Evolutionary conservation across 177 flowering plant genomes (phyloP).

Genomic region (Vitis hybrid): DNA sequence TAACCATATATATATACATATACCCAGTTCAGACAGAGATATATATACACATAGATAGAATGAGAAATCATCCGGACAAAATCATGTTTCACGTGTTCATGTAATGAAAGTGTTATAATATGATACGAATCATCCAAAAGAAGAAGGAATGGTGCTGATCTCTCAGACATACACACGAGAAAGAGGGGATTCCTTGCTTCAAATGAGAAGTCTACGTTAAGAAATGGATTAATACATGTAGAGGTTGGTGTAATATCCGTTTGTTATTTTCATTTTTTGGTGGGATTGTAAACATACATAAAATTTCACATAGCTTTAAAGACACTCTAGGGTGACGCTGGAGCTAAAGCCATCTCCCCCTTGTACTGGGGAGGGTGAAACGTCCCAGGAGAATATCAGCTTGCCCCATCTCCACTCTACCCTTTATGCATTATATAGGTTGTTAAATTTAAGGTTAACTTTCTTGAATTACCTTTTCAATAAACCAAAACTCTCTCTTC

Average conservation of each 20-base stretch:
- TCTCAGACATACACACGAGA: no score
- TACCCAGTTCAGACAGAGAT: no score
- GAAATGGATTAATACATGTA: slow-evolving; percentile 16
- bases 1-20: no score
- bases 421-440: background rate
- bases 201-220: slow-evolving; percentile 42
- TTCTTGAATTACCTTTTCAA: background rate
- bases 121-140: no score
- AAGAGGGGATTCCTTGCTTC: slow-evolving; percentile 29
- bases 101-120: no score
- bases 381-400: slow-evolving; percentile 35
- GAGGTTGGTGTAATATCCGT: slow-evolving; percentile 11
- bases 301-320: slow-evolving; percentile 30
- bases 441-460: slow-evolving; percentile 1
- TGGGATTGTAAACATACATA: slow-evolving; percentile 14
- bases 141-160: no score
- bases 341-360: slow-evolving; percentile 27
- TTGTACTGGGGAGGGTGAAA: slow-evolving; percentile 37
- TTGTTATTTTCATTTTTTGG: slow-evolving; percentile 19
- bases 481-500: slow-evolving; percentile 1
- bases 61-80: no score
- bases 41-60: no score
- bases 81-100: no score
- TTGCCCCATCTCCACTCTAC: slow-evolving; percentile 66
- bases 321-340: slow-evolving; percentile 51